Base-by-base conservation (phyloP, 805 yeast species). In the Saccharomycopsis javanensis region DNA sequence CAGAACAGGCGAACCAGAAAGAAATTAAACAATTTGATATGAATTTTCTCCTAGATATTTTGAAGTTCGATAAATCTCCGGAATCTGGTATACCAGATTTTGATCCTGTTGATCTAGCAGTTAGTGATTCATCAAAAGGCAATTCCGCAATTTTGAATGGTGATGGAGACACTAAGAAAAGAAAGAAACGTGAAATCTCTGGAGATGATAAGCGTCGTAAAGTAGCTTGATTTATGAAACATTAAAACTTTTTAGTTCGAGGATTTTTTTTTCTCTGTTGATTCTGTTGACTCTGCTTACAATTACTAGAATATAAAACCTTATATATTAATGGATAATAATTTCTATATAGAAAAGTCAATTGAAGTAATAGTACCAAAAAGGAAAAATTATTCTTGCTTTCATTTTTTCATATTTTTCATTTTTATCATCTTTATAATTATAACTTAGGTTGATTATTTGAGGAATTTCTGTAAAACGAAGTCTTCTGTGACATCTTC, bases 401-500 rank as follows among this genome's bases (percentile, higher is more conserved):
- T 33, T 33, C 3, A 7, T 7, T 33, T 11, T 35, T 8, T n/a
- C n/a, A n/a, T n/a, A n/a, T n/a, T n/a, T n/a, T n/a, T n/a, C n/a
- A n/a, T n/a, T n/a, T n/a, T n/a, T n/a, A n/a, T n/a, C n/a, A n/a
- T n/a, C n/a, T n/a, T n/a, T n/a, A n/a, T n/a, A n/a, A 31, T 20
- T 20, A 28, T 23, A 42, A 42, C n/a, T 20, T 23, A 18, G 4
- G n/a, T 23, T 7, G 23, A 11, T 53, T 25, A 60, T 58, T 75
- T 75, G 69, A 92, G 74, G 66, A 94, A 87, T 67, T 85, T 83
- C 69, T 83, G 79, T 71, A 90, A 92, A n/a, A 91, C 95, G 61
- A 82, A 72, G 67, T 94, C 92, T 31, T 86, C 84, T 8, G 95
- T 83, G 68, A 90, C 99, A 62, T 89, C 96, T 16, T 71, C 73